A percentile compares a stretch with the other conserved stretches of the same genome.
These are phyloP conservation scores for Isoetes engelmannii DNA, from an alignment of 83 land plant species.

Conservation along the genomic window DNA sequence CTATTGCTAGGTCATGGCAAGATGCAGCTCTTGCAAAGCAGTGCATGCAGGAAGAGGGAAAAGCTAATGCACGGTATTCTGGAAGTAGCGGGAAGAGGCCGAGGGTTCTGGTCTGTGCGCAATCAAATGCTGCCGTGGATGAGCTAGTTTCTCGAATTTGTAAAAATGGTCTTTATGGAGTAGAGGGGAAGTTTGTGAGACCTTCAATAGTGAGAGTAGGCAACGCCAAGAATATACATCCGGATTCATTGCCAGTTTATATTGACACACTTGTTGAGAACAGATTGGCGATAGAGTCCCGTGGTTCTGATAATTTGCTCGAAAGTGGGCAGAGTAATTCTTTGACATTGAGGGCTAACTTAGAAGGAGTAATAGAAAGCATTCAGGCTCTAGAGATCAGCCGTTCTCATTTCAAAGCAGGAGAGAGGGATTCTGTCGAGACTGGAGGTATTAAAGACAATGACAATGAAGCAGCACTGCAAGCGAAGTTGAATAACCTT, in stretches of 20 bases:
- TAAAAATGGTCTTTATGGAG: slow-evolving; percentile 59
- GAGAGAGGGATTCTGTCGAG: slow-evolving; percentile 1
- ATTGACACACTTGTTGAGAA: slow-evolving; percentile 86
- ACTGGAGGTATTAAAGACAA: slow-evolving; percentile 25
- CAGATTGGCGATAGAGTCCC: slow-evolving; percentile 51
- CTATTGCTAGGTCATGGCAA: slow-evolving; percentile 85
- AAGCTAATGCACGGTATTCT: slow-evolving; percentile 11
- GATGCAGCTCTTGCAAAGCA: slow-evolving; percentile 82
- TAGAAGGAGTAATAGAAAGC: slow-evolving; percentile 69
- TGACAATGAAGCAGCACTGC: slow-evolving; percentile 44
- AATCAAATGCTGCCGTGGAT: slow-evolving; percentile 98
- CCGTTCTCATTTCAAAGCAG: not conserved
- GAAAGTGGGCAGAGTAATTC: slow-evolving; percentile 23
- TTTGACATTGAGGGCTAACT: slow-evolving; percentile 39
- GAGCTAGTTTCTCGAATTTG: slow-evolving; percentile 75
- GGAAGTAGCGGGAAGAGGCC: slow-evolving; percentile 32
- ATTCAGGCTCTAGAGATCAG: slow-evolving; percentile 52
- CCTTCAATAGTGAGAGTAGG: slow-evolving; percentile 87
- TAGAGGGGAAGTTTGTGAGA: slow-evolving; percentile 52
- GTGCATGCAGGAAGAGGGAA: slow-evolving; percentile 28
- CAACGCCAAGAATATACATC: slow-evolving; percentile 77
- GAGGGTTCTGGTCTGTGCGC: slow-evolving; percentile 91
- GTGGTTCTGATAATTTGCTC: slow-evolving; percentile 20
- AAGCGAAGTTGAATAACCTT: slow-evolving; percentile 35
- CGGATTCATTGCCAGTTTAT: slow-evolving; percentile 75